Evolutionary conservation across 257 asterid genomes (phyloP), one percentile per base, ranked within the genome.

Genomic region (Nyctanthes arbortristis): DNA sequence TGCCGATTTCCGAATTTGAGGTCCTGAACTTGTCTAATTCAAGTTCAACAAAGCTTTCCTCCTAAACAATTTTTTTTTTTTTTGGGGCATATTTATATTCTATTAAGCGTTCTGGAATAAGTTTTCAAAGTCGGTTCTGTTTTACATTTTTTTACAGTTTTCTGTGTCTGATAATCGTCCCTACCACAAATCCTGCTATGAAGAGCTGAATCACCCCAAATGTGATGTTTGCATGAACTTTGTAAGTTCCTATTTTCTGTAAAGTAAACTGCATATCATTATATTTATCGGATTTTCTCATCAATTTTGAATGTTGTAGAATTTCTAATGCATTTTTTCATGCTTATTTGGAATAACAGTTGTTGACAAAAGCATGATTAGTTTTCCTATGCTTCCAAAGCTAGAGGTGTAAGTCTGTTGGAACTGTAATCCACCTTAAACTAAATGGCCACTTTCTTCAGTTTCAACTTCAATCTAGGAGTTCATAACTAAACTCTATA

Each of bases 181-280:
- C 4, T 91, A 79, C 84, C 97, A 91, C 72, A 88, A 85, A 78
- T 73, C 92, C 37, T 91, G 97, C 83, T 91, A 79, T 57, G 81
- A 84, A 84, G 88, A 82, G 12, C 83, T 80, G 57, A 78, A 88
- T 75, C 96, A 84, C 79, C 97, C 97, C 34, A 89, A 85, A 68
- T 91, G 97, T 70, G 97, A 87, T 68, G 90, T 91, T 37, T 88
- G 96, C 89, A 85, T 81, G 72, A 74, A 81, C 59, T 88, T 84
- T 70, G 97, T 91, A 85, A 82, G 97, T 72, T 24, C 65, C 54
- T 34, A 56, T 40, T 30, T 45, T 29, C 18, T 32, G 62, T 14
- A 22, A 22, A 29, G 31, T 13, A 73, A 6, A 33, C 10, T 36
- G 24, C 37, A 64, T 68, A 7, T 37, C 35, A 35, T 36, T 8